Evolutionary conservation across 176 grass and related monocot species (phyloP).

Genomic region (bread wheat (Triticum aestivum)): DNA sequence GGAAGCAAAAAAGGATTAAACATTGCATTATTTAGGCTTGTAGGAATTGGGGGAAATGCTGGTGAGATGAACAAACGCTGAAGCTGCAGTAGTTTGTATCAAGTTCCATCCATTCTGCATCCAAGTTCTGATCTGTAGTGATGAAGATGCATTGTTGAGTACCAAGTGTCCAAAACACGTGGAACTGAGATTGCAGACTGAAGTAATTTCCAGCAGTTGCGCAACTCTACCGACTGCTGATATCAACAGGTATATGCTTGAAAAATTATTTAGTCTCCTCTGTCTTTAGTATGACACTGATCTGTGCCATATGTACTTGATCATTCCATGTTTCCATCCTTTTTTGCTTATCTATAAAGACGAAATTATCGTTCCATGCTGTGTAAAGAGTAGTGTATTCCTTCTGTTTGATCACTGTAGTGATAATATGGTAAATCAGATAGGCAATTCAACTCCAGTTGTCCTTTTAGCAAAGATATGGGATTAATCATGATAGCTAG

Average conservation of each 20-base stretch:
- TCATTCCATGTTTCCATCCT: too few relatives aligned
- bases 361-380: neutral
- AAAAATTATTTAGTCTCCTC: too few relatives aligned
- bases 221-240: constrained; percentile 56
- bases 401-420: neutral
- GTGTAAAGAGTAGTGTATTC: neutral
- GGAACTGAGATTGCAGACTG: constrained; percentile 90
- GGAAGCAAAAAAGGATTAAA: too few relatives aligned
- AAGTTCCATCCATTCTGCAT: too few relatives aligned
- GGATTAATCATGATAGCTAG: neutral
- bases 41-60: too few relatives aligned
- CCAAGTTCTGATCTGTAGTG: too few relatives aligned
- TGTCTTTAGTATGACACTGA: neutral
- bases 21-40: too few relatives aligned
- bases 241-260: too few relatives aligned
- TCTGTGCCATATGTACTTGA: too few relatives aligned
- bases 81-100: too few relatives aligned
- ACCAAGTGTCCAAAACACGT: constrained; percentile 70
- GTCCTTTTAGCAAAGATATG: neutral
- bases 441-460: neutral
- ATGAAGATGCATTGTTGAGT: constrained; percentile 61
- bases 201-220: constrained; percentile 97
- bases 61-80: too few relatives aligned
- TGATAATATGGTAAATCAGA: neutral
- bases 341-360: constrained; percentile 31